These are phyloP conservation scores for Candida jianshihensis DNA, from an alignment of 805 yeast genomes.

Conservation along the genomic window DNA sequence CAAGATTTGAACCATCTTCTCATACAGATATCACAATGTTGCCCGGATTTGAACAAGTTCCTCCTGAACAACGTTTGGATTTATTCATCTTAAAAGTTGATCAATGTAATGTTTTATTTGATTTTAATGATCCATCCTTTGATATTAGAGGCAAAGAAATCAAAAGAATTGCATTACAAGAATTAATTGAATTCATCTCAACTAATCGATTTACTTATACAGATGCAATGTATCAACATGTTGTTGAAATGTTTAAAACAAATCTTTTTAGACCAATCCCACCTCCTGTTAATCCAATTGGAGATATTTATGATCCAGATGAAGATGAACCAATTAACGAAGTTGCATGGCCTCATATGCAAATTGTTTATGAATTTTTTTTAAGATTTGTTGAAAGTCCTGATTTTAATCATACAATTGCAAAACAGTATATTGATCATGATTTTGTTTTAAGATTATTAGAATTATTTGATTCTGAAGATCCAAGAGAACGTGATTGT, in stretches of 20 bases:
- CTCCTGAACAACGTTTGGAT: constrained; percentile 71
- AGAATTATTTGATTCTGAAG: constrained; percentile 93
- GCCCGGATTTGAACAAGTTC: constrained; percentile 84
- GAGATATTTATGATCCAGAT: constrained; percentile 95
- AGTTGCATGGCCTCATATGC: constrained; percentile 99
- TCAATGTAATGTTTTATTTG: constrained; percentile 92
- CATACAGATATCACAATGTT: constrained; percentile 62
- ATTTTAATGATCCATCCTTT: constrained; percentile 86
- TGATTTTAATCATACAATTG: constrained; percentile 87
- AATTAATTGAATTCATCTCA: constrained; percentile 80
- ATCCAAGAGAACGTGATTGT: constrained; percentile 93
- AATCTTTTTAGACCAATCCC: constrained; percentile 95
- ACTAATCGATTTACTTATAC: constrained; percentile 79
- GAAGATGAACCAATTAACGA: constrained; percentile 98
- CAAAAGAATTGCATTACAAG: constrained; percentile 80
- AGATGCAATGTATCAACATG: constrained; percentile 84
- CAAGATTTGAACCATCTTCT: constrained; percentile 78
- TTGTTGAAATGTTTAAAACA: constrained; percentile 80
- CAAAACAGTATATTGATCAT: constrained; percentile 92
- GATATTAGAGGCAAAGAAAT: constrained; percentile 91
- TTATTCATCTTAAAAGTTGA: constrained; percentile 83
- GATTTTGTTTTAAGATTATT: constrained; percentile 72
- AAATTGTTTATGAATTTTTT: constrained; percentile 90
- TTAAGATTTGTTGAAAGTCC: constrained; percentile 89
- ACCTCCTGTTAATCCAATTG: constrained; percentile 96